Base-by-base conservation (phyloP, 805 yeast genomes). In the Groenewaldozyma tartarivorans region DNA sequence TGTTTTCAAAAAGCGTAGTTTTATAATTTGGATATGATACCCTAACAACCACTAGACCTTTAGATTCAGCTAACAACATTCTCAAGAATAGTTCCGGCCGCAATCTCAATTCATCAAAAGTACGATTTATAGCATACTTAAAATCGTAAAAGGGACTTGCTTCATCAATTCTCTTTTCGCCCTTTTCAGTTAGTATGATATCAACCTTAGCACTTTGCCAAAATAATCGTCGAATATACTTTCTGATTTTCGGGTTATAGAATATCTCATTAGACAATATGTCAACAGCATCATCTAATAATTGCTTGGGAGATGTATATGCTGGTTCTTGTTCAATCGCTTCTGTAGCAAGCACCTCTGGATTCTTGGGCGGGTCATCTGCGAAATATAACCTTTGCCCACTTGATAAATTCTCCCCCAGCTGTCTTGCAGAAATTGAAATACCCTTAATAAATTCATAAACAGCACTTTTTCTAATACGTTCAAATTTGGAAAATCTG, bases 61-160 rank as follows among this genome's bases (percentile, higher is more conserved):
- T 69, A 4, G 77, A 61, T 58, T 92, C 98, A 2, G 97, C 98
- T 54, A 82, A 88, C 38, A 88, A 63, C 95, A 92, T 92, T 54
- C 94, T 74, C 53, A 92, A 67, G 51, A 82, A 85, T 32, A 81
- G 64, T 51, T 86, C 95, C 1, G 98, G 97, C 42, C 75, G 69
- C 30, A 67, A 67, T 4, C 75, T 71, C 54, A 92, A 75, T 43
- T 86, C 86, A n/a, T 72, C 71, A 13, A 88, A 79, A 2, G 83
- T 70, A 56, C 92, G 74, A 61, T 86, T 83, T 42, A 77, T 72
- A 18, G 96, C 94, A 61, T 92, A 92, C 57, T 92, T 92, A 64
- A 92, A 79, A 55, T 86, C 95, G 44, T 83, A 86, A 53, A 79
- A 88, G 2, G 87, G 81, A 40, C 88, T 79, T 49, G 78, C 79